Percentiles rank a stretch among this genome's conserved stretches.
Evolutionary conservation across 129 eudicot genomes (phyloP).

Genomic region (Artemisia annua): DNA sequence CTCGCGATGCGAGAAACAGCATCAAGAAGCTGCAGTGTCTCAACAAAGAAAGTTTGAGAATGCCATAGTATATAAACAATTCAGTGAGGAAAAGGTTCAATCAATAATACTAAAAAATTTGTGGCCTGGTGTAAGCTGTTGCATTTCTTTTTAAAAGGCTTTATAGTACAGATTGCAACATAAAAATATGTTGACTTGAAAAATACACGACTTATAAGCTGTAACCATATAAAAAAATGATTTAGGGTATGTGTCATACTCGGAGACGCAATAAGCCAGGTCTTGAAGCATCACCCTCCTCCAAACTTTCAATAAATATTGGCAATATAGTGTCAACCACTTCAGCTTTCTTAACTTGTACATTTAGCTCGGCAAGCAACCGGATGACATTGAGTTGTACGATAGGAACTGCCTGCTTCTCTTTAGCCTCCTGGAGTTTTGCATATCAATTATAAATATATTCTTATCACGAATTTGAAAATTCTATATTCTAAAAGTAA

Average conservation of each 20-base stretch:
- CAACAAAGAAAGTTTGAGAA: conserved; percentile 59
- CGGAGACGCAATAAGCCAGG: conserved; percentile 92
- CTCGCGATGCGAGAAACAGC: conserved; percentile 99
- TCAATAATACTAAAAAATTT: conserved; percentile 6
- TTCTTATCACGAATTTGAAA: background rate
- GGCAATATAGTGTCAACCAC: conserved; percentile 88
- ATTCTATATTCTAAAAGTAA: conserved; percentile 3
- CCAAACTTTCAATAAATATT: conserved; percentile 81
- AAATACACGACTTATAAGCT: background rate
- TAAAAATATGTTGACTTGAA: conserved; percentile 2
- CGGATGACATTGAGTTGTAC: conserved; percentile 81
- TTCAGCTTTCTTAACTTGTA: conserved; percentile 75
- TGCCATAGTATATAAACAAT: conserved; percentile 20
- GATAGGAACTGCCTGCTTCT: conserved; percentile 70
- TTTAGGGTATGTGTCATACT: conserved; percentile 45
- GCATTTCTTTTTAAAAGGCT: conserved; percentile 5
- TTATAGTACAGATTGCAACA: background rate
- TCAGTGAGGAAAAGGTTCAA: conserved; percentile 12
- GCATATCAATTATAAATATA: conserved; percentile 20
- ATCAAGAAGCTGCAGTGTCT: conserved; percentile 97
- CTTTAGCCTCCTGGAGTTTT: conserved; percentile 68
- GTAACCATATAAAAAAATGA: conserved; percentile 19
- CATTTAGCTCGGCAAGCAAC: conserved; percentile 81
- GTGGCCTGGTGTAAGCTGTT: background rate
- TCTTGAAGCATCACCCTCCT: conserved; percentile 97